Base-by-base conservation (phyloP, 331 rosid species). In the Stylosanthes scabra region DNA sequence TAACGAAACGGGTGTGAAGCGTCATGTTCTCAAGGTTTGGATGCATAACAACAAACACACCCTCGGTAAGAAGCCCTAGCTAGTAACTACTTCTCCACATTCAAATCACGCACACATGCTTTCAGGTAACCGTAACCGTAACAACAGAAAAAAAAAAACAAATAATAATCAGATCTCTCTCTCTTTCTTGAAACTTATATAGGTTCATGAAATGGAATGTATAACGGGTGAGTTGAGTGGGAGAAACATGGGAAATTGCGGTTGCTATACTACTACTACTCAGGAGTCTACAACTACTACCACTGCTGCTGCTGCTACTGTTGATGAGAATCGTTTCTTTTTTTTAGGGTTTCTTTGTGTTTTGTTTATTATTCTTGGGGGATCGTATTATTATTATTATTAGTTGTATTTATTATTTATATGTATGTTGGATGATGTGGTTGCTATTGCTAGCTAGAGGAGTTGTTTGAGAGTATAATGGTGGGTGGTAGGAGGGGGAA, bases 1-100 rank as follows among this genome's bases (percentile, higher is more conserved):
- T 31, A 71, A 88, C 66, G 97, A 91, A 9, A 88, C 90, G 2
- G 98, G 98, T 0, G 90, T 93, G 0, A 85, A 84, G 79, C 97
- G 93, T 56, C 90, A 90, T 11, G 98, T 93, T 59, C 94, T 93
- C 57, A 93, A 93, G 90, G 98, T 93, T 64, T 93, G 98, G 98
- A 93, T 93, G 98, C 98, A 93, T 79, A 93, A 93, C 89, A 93
- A 93, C 97, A 93, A 93, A 80, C 96, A 89, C 90, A 93, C 98
- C 29, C 90, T 91, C 16, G 94, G 98, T 83, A 93, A 93, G 90
- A 89, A 91, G 85, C 94, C 96, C 96, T 92, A 88, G 85, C 7
- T 20, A 20, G 25, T 20, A 20, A 20, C 25, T 20, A 20, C 25
- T 20, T 20, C 25, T 1, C 25, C 25, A 20, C 25, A 20, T 20